Percentiles rank a stretch among this genome's conserved stretches.
Conservation (phyloP, 2,329 filamentous ascomycete species). For the Colletotrichum tabaci region DNA sequence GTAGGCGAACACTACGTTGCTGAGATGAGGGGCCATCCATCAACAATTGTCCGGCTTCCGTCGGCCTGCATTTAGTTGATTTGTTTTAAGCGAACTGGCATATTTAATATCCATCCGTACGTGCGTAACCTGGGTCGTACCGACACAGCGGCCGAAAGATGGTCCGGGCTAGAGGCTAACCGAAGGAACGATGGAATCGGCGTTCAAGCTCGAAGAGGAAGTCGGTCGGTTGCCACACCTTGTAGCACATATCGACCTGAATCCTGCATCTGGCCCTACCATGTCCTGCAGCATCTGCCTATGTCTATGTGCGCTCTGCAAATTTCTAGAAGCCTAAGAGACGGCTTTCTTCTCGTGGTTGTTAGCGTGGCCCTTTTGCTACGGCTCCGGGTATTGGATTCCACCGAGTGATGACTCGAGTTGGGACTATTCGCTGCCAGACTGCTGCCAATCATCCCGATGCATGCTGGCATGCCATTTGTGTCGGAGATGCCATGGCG, state of each 20-base stretch:
- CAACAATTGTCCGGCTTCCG: conserved; percentile 9
- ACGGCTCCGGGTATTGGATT: conserved; percentile 5
- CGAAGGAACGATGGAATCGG: conserved; percentile 34
- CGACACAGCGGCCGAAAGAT: conserved; percentile 25
- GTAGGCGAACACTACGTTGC: not conserved
- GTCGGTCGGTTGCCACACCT: conserved; percentile 38
- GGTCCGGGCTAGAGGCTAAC: conserved; percentile 19
- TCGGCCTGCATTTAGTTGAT: conserved; percentile 28
- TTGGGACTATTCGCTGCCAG: not conserved
- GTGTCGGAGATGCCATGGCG: conserved; percentile 2
- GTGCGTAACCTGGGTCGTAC: conserved; percentile 22
- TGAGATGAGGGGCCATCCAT: not conserved
- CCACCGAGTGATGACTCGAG: not conserved
- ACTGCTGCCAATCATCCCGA: conserved; percentile 1
- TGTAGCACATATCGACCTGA: conserved; percentile 34
- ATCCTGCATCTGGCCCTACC: conserved; percentile 38
- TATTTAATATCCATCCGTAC: conserved; percentile 10
- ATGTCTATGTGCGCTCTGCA: not conserved
- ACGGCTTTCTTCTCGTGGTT: conserved; percentile 10
- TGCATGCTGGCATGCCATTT: conserved; percentile 11
- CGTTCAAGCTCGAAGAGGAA: conserved; percentile 40
- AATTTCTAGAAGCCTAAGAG: conserved; percentile 34
- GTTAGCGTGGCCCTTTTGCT: conserved; percentile 29
- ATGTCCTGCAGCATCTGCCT: not conserved
- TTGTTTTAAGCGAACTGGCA: conserved; percentile 1